A percentile compares a stretch with the other conserved stretches of the same genome.
These are phyloP conservation scores for Rutstroemia sp. DNA, from an alignment of 2,329 filamentous ascomycete genomes.

Conservation along the genomic window DNA sequence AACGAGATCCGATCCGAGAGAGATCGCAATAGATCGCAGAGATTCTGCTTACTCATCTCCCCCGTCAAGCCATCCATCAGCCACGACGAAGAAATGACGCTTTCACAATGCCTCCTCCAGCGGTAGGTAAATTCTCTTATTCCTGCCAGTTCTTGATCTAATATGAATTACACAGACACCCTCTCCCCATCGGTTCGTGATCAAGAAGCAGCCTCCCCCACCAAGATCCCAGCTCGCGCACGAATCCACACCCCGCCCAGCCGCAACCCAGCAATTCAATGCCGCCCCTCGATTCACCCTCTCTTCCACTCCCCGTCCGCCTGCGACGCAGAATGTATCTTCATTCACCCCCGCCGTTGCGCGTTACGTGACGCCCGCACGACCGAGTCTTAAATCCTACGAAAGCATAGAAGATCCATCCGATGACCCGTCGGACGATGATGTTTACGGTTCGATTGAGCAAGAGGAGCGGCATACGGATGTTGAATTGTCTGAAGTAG, in stretches of 20 bases:
- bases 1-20: too few species aligned
- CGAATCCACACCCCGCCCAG: constrained; percentile 18
- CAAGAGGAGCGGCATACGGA: constrained; percentile 14
- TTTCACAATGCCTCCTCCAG: constrained; percentile 27
- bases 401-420: constrained; percentile 22
- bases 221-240: constrained; percentile 18
- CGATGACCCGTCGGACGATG: constrained; percentile 10
- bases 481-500: constrained; percentile 13
- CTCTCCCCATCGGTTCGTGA: constrained; percentile 32
- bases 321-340: constrained; percentile 18
- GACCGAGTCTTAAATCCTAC: constrained; percentile 10
- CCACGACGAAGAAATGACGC: constrained; percentile 8
- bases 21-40: background rate
- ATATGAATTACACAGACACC: constrained; percentile 27
- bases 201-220: constrained; percentile 22
- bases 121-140: constrained; percentile 18
- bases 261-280: constrained; percentile 27
- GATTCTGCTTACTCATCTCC: background rate
- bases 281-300: constrained; percentile 29
- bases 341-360: constrained; percentile 22
- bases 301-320: constrained; percentile 24
- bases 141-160: constrained; percentile 1
- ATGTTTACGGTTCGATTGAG: constrained; percentile 25
- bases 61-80: background rate
- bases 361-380: constrained; percentile 23